These are phyloP conservation scores for Amanita thiersii DNA, from an alignment of 768 basidiomycete genomes.

Conservation along the genomic window DNA sequence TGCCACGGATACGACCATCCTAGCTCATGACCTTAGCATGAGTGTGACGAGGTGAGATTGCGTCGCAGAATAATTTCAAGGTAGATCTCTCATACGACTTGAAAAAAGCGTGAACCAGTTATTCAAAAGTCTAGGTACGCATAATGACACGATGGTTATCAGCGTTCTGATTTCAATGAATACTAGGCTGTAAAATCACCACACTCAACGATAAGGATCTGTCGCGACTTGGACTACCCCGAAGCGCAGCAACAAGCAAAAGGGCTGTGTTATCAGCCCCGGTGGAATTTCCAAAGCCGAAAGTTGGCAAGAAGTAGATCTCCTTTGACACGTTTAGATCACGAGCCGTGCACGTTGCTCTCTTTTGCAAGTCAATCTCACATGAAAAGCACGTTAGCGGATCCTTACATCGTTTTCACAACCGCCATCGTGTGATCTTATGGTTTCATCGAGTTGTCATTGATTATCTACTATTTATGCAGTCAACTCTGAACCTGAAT, in stretches of 20 bases:
- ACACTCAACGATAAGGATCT: constrained; percentile 54
- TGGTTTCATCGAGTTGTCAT: background rate
- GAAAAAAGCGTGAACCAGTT: constrained; percentile 44
- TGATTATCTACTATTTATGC: background rate
- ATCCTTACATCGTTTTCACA: background rate
- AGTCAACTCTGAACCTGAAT: background rate
- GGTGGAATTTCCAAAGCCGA: constrained; percentile 71
- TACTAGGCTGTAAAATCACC: constrained; percentile 63
- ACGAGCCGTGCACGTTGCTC: background rate
- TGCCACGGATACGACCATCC: constrained; percentile 53
- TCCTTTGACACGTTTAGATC: constrained; percentile 12
- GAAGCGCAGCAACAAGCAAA: constrained; percentile 53
- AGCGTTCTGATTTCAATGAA: constrained; percentile 6
- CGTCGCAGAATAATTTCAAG: background rate
- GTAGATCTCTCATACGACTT: constrained; percentile 4
- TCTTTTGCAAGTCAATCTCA: background rate
- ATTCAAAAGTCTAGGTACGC: constrained; percentile 67
- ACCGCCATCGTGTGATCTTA: background rate
- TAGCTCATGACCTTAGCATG: constrained; percentile 74
- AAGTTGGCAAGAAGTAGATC: constrained; percentile 22
- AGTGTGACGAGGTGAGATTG: constrained; percentile 49
- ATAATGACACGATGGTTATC: background rate
- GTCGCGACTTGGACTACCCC: constrained; percentile 58
- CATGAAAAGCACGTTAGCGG: background rate
- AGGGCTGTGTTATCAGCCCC: constrained; percentile 72